Percentiles rank a stretch among this genome's conserved stretches.
These are phyloP conservation scores for Rheum nobile DNA, from an alignment of 148 eudicot genomes.

Conservation along the genomic window DNA sequence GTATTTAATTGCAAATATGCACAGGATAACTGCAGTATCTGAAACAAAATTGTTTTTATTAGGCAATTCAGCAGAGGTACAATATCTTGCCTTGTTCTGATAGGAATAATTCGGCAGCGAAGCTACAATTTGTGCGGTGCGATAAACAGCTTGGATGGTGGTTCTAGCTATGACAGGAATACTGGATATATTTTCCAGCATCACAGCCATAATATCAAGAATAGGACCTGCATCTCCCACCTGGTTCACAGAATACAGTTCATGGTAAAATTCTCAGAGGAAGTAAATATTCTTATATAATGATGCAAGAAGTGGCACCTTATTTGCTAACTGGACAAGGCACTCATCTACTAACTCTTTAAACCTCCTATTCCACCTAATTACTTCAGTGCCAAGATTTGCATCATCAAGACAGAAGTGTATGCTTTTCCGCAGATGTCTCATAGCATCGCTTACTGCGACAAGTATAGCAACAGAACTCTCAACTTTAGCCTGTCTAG, in stretches of 20 bases:
- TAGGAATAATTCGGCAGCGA: constrained; percentile 70
- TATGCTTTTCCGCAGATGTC: constrained; percentile 89
- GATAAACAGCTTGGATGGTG: constrained; percentile 72
- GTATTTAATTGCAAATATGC: neutral
- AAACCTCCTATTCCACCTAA: constrained; percentile 57
- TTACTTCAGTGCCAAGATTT: constrained; percentile 51
- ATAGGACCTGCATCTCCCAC: constrained; percentile 96
- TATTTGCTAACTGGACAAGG: constrained; percentile 52
- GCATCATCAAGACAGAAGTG: constrained; percentile 66
- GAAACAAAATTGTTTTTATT: neutral
- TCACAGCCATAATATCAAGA: constrained; percentile 85
- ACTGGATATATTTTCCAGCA: constrained; percentile 75
- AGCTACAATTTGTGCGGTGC: constrained; percentile 92
- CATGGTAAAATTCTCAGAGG: neutral
- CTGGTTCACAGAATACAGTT: constrained; percentile 24
- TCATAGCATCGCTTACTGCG: constrained; percentile 73
- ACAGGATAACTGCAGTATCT: neutral
- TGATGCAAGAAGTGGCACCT: constrained; percentile 31
- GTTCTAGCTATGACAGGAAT: constrained; percentile 64
- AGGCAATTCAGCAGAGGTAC: neutral
- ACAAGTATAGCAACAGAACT: constrained; percentile 69
- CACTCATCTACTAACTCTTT: constrained; percentile 67
- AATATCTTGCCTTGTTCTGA: constrained; percentile 47
- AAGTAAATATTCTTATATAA: neutral
- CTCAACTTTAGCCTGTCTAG: constrained; percentile 49